phyloP scores from a whole-genome alignment of 2,329 filamentous ascomycete genomes.

The Colletotrichum navitas region DNA sequence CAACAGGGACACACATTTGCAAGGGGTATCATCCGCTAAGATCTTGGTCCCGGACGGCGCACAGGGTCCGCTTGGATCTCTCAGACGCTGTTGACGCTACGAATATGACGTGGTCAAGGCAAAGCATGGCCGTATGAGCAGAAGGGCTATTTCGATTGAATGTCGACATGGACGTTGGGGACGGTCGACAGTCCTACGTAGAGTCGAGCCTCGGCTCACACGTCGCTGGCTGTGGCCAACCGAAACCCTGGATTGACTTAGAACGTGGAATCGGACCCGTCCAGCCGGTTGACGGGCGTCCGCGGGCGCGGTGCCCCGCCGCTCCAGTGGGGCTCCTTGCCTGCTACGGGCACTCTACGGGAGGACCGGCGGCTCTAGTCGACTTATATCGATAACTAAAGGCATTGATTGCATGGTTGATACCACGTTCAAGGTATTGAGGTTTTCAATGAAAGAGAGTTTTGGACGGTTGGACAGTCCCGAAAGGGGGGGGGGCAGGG shows the following conservation, averaged over 20 bases:
- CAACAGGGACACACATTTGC: slow-evolving; percentile 8
- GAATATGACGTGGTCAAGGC: slow-evolving; percentile 36
- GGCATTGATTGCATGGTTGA: not conserved
- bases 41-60: slow-evolving; percentile 21
- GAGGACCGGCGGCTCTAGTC: slow-evolving; percentile 2
- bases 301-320: slow-evolving; percentile 32
- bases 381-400: slow-evolving; percentile 1
- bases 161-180: not conserved
- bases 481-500: not conserved
- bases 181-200: not conserved
- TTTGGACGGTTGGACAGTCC: not conserved
- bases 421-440: not conserved
- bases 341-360: slow-evolving; percentile 15
- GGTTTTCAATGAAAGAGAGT: not conserved
- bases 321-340: slow-evolving; percentile 5
- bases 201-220: not conserved
- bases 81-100: slow-evolving; percentile 20
- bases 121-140: not conserved
- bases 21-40: slow-evolving; percentile 33
- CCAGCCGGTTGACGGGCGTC: slow-evolving; percentile 22
- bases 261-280: not conserved
- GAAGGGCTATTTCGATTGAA: not conserved
- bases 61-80: slow-evolving; percentile 37
- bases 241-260: not conserved
- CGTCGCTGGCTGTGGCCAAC: too few species aligned